These are phyloP conservation scores for Polychytrium aggregatum DNA, from an alignment of 192 early-diverging fungal genomes.

Conservation along the genomic window DNA sequence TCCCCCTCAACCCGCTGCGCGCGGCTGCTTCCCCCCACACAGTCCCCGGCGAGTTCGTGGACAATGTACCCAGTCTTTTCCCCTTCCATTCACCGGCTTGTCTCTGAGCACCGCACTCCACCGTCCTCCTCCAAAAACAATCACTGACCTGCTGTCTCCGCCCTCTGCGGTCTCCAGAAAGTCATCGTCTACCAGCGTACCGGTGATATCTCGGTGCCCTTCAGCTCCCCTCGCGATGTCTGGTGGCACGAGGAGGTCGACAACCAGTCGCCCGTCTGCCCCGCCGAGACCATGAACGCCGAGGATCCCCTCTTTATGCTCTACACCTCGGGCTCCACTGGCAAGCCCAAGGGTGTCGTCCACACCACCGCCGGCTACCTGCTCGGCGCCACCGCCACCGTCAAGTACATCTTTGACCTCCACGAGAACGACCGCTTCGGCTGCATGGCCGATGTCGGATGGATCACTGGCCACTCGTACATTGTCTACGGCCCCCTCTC, in stretches of 20 bases:
- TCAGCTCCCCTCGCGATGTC: conserved; percentile 64
- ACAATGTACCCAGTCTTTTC: too few relatives aligned
- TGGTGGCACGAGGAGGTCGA: conserved; percentile 90
- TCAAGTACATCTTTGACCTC: conserved; percentile 92
- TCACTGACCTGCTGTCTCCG: too few relatives aligned
- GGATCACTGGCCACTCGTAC: conserved; percentile 66
- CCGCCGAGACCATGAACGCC: conserved; percentile 68
- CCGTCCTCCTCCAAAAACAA: too few relatives aligned
- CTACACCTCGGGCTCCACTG: conserved; percentile 87
- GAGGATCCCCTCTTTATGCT: conserved; percentile 95
- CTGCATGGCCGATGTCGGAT: conserved; percentile 90
- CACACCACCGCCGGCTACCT: conserved; percentile 93
- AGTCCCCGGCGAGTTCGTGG: too few relatives aligned
- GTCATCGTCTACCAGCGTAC: conserved; percentile 89
- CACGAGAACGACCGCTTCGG: conserved; percentile 80
- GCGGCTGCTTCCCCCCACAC: too few relatives aligned
- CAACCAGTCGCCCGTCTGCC: conserved; percentile 78
- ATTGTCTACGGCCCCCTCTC: conserved; percentile 85
- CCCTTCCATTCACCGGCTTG: too few relatives aligned
- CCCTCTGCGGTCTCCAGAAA: conserved; percentile 16
- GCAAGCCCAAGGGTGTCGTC: conserved; percentile 85
- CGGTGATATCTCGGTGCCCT: conserved; percentile 62
- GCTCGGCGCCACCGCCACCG: conserved; percentile 72
- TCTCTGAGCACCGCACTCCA: too few relatives aligned
- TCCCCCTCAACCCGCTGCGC: too few relatives aligned